Percentiles rank a stretch among this genome's conserved stretches.
Conservation (phyloP, 2,329 filamentous ascomycete species). For the Dothideomycetes sp. region DNA sequence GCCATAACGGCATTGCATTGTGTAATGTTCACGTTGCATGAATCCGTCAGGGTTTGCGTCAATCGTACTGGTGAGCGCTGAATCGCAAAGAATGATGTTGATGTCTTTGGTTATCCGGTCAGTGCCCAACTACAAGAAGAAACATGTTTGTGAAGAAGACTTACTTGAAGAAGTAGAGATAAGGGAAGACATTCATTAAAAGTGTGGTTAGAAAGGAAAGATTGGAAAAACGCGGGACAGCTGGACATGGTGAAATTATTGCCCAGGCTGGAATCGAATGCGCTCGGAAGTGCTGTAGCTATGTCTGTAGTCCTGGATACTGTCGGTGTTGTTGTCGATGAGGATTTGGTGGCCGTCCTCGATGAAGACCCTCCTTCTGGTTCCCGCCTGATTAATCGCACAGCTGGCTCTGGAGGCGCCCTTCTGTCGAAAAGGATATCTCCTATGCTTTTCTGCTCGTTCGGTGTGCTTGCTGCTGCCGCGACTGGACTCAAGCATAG, state of each 20-base stretch:
- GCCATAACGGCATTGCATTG: slow-evolving; percentile 59
- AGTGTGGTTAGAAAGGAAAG: slow-evolving; percentile 54
- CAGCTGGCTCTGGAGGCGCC: slow-evolving; percentile 8
- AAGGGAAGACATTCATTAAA: slow-evolving; percentile 72
- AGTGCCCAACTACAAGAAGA: background rate
- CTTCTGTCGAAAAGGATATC: slow-evolving; percentile 13
- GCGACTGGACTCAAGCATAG: slow-evolving; percentile 3
- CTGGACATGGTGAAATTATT: slow-evolving; percentile 43
- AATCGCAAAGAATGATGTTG: slow-evolving; percentile 72
- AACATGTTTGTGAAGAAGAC: no score
- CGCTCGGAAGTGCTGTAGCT: slow-evolving; percentile 26
- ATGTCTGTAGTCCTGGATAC: slow-evolving; percentile 6
- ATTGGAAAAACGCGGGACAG: slow-evolving; percentile 60
- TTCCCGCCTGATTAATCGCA: slow-evolving; percentile 9
- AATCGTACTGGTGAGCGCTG: slow-evolving; percentile 62
- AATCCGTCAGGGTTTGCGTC: slow-evolving; percentile 67
- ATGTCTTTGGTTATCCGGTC: slow-evolving; percentile 49
- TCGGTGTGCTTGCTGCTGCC: background rate
- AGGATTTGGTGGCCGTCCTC: no score
- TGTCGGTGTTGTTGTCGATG: slow-evolving; percentile 5
- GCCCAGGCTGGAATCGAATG: slow-evolving; percentile 41
- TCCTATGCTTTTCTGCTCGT: background rate
- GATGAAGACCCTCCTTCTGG: slow-evolving; percentile 6
- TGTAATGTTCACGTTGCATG: slow-evolving; percentile 60
- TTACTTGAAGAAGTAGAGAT: slow-evolving; percentile 71